phyloP scores from a whole-genome alignment of 1,284 basidiomycete species.

The Marasmius fiardii region DNA sequence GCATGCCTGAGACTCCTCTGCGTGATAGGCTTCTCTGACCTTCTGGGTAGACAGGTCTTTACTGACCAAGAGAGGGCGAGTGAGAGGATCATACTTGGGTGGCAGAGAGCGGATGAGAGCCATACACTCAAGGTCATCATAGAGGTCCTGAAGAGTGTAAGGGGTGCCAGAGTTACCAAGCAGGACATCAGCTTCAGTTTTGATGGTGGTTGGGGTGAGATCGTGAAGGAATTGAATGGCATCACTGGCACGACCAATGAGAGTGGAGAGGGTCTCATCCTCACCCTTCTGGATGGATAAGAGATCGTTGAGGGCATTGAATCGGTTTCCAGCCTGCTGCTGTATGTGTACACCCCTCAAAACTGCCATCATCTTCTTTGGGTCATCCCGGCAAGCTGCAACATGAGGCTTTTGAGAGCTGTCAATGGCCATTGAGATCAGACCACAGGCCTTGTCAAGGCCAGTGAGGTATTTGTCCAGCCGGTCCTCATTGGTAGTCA shows the following conservation, averaged over 20 bases:
- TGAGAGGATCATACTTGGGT: no score
- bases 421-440: not conserved
- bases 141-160: no score
- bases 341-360: constrained; percentile 8
- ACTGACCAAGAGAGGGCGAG: no score
- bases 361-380: not conserved
- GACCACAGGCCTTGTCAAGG: not conserved
- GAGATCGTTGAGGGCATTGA: constrained; percentile 8
- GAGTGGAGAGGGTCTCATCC: constrained; percentile 7
- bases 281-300: constrained; percentile 8
- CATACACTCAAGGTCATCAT: no score
- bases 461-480: not conserved
- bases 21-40: no score
- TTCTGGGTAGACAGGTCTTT: no score
- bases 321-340: constrained; percentile 8
- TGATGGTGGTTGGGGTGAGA: no score
- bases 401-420: constrained; percentile 10
- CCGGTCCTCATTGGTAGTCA: not conserved
- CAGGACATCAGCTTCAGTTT: no score
- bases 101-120: no score
- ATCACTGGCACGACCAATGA: not conserved
- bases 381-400: constrained; percentile 3
- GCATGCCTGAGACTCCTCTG: no score
- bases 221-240: not conserved
- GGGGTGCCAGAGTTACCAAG: no score